phyloP scores from a whole-genome alignment of 352 stramenopile genomes.

The Phytophthora uliginosa region DNA sequence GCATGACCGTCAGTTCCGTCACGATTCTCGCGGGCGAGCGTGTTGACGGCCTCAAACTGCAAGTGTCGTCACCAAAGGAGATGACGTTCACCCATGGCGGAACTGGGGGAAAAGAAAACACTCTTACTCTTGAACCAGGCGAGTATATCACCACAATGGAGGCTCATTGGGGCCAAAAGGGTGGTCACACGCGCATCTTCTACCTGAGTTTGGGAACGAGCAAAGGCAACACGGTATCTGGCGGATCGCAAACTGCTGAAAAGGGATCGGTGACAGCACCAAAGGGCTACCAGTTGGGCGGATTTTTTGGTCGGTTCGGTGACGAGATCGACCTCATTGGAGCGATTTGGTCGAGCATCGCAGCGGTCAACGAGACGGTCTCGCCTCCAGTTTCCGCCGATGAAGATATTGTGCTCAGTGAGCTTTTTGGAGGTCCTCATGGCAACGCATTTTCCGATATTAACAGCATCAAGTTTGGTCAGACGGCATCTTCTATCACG shows the following conservation, averaged over 20 bases:
- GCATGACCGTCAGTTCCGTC: constrained; percentile 33
- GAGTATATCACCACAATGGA: constrained; percentile 33
- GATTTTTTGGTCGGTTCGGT: constrained; percentile 31
- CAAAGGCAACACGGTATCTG: constrained; percentile 16
- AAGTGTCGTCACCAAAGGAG: constrained; percentile 21
- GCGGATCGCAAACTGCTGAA: constrained; percentile 25
- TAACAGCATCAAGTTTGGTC: constrained; percentile 27
- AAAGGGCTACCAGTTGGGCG: constrained; percentile 30
- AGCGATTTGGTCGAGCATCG: constrained; percentile 37
- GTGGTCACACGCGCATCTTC: constrained; percentile 19
- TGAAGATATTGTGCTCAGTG: constrained; percentile 27
- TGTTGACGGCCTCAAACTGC: constrained; percentile 25
- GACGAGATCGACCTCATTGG: constrained; percentile 30
- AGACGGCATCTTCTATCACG: constrained; percentile 21
- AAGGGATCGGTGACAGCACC: constrained; percentile 22
- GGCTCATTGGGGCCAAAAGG: constrained; percentile 15
- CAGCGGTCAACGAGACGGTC: constrained; percentile 24
- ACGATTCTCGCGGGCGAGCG: constrained; percentile 34
- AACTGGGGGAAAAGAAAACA: constrained; percentile 24
- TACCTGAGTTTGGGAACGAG: constrained; percentile 25
- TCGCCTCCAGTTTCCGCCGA: constrained; percentile 12
- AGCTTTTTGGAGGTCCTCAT: constrained; percentile 30
- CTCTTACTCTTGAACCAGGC: constrained; percentile 10
- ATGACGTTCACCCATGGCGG: constrained; percentile 32
- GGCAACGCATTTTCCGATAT: constrained; percentile 38